Evolutionary conservation across 179 eudicot species (phyloP).

Genomic region (Beta corolliflora): DNA sequence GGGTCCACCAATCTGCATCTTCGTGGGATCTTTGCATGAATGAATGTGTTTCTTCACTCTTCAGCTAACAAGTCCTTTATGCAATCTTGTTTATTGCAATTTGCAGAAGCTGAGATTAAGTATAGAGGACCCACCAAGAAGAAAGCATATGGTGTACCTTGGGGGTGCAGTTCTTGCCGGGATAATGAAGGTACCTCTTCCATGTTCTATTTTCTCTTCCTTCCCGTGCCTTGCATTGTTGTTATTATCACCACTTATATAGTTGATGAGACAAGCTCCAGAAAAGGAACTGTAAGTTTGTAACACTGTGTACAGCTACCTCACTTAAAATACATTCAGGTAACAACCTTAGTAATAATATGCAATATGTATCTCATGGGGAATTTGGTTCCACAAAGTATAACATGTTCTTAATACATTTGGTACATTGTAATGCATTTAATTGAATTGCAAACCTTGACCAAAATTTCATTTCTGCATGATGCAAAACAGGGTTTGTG

Average conservation of each 20-base stretch:
- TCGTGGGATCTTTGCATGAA: no score
- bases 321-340: not conserved
- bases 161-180: conserved; percentile 99
- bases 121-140: conserved; percentile 97
- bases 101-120: conserved; percentile 82
- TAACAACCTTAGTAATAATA: not conserved
- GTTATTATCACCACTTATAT: not conserved
- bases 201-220: not conserved
- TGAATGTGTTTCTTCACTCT: not conserved
- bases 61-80: not conserved
- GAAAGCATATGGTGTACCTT: conserved; percentile 99
- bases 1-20: no score
- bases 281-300: not conserved
- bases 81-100: not conserved
- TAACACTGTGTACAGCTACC: not conserved
- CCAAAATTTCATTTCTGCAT: not conserved
- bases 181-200: conserved; percentile 80
- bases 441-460: not conserved
- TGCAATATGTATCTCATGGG: not conserved
- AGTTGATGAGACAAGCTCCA: not conserved
- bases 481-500: not conserved
- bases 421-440: not conserved
- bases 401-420: not conserved
- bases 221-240: not conserved
- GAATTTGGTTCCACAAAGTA: not conserved